Evolutionary conservation across 805 yeast genomes (phyloP).

Genomic region (Helenozyma baotianmanensis): DNA sequence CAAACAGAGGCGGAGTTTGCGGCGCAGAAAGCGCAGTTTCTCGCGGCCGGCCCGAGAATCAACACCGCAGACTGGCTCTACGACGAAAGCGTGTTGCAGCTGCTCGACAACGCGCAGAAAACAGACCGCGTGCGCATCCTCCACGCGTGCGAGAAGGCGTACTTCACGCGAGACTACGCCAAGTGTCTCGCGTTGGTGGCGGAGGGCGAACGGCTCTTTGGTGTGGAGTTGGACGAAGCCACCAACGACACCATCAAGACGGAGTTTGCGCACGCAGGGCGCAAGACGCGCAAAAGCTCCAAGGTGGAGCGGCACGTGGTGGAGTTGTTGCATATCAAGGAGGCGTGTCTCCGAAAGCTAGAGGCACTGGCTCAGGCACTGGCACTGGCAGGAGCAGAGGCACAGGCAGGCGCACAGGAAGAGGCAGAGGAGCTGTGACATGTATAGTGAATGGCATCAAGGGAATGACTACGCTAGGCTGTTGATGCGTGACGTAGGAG

Average conservation of each 20-base stretch:
- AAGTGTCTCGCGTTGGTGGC: slow-evolving; percentile 47
- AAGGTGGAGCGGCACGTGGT: slow-evolving; percentile 47
- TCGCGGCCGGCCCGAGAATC: slow-evolving; percentile 51
- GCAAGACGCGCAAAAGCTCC: slow-evolving; percentile 22
- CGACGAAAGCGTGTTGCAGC: slow-evolving; percentile 19
- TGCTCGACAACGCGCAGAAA: slow-evolving; percentile 35
- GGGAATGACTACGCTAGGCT: too few relatives aligned
- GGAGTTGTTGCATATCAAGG: slow-evolving; percentile 46
- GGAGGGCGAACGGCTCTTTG: slow-evolving; percentile 30
- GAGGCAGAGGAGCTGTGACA: too few relatives aligned
- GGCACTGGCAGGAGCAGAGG: not conserved
- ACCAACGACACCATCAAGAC: slow-evolving; percentile 18
- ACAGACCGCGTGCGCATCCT: slow-evolving; percentile 52
- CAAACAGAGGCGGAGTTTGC: slow-evolving; percentile 65
- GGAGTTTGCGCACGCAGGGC: slow-evolving; percentile 20
- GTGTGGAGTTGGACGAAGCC: slow-evolving; percentile 19
- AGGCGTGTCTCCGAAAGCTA: slow-evolving; percentile 26
- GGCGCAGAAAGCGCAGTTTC: slow-evolving; percentile 49
- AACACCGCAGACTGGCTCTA: slow-evolving; percentile 45
- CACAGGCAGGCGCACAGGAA: not conserved
- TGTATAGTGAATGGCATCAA: too few relatives aligned
- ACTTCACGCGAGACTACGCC: slow-evolving; percentile 48
- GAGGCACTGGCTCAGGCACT: too few relatives aligned
- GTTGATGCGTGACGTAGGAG: too few relatives aligned
- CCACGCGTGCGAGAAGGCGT: slow-evolving; percentile 60